Base-by-base conservation (phyloP, 2,329 filamentous ascomycete genomes). In the Apiospora hydei region DNA sequence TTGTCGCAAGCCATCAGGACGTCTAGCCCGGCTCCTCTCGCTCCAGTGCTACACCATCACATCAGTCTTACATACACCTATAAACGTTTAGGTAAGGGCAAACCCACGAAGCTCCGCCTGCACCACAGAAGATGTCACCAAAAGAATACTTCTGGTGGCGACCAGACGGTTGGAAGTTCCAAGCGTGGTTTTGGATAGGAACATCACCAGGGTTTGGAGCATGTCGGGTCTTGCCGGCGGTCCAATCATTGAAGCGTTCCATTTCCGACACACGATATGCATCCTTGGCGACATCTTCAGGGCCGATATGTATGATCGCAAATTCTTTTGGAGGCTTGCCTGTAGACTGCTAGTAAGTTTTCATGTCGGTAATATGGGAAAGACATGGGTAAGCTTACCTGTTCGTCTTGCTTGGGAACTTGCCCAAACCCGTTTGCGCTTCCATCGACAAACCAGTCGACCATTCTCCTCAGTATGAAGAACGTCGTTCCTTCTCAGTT, bases 1-100 rank as follows among this genome's bases (percentile, higher is more conserved):
- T 88, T 85, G 76, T 97, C 94, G 13, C 95, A 88, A 0, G 88
- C 91, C 79, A 89, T 90, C 34, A 83, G 82, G 0, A 94, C 78
- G 4, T 85, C 81, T 14, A 95, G 82, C 0, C 93, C 92, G 8
- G 77, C 77, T 38, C 74, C 73, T 61, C 67, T 72, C 1, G 89
- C 90, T 6, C 89, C 91, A 11, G 34, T 44, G 2, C 66, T 68
- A n/a, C 24, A 64, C 57, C 30, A 18, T 16, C n/a, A 67, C 6
- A 21, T 68, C 18, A 68, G 43, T 24, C 24, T 41, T n/a, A 47
- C 24, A 68, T 30, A 11, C 4, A 30, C 13, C 46, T n/a, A 21
- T 47, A 30, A 4, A 30, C 0, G 13, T 46, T 18, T 1, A 34
- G 21, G 30, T 6, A 46, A n/a, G 26, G 41, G 2, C 6, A 14